Conservation (phyloP, 371 early-diverging fungal species). For the Conidiobolus coronatus region DNA sequence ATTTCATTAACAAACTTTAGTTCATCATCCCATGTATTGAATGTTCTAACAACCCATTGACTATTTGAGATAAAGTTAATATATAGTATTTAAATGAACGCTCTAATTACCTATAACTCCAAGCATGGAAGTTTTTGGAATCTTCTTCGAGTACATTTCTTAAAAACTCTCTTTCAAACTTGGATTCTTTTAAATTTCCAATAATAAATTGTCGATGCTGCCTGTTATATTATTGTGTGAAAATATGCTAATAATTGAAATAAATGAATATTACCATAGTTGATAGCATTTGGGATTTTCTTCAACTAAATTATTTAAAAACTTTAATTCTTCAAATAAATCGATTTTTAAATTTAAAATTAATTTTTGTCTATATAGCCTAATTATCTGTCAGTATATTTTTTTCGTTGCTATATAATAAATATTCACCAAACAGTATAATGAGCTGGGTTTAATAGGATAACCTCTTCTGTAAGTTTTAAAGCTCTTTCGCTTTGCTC, state of each 20-base stretch:
- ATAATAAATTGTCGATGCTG: slow-evolving; percentile 76
- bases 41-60: slow-evolving; percentile 69
- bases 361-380: slow-evolving; percentile 67
- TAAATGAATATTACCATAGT: slow-evolving; percentile 38
- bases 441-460: slow-evolving; percentile 71
- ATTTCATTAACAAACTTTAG: slow-evolving; percentile 36
- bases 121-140: slow-evolving; percentile 94
- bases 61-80: slow-evolving; percentile 13
- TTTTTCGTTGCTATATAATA: not conserved
- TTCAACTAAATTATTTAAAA: slow-evolving; percentile 35
- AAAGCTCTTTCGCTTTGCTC: slow-evolving; percentile 66
- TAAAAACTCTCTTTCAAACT: slow-evolving; percentile 41
- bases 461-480: slow-evolving; percentile 49
- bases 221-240: slow-evolving; percentile 16
- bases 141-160: slow-evolving; percentile 45
- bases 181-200: slow-evolving; percentile 22
- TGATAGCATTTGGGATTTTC: slow-evolving; percentile 84
- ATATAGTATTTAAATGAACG: not conserved
- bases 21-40: slow-evolving; percentile 61
- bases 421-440: slow-evolving; percentile 73
- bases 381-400: slow-evolving; percentile 9
- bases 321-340: slow-evolving; percentile 45
- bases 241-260: not conserved
- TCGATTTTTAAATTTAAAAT: slow-evolving; percentile 35
- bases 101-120: slow-evolving; percentile 48